Conservation (phyloP, 768 basidiomycete species). For the Gymnopilus dilepis region DNA sequence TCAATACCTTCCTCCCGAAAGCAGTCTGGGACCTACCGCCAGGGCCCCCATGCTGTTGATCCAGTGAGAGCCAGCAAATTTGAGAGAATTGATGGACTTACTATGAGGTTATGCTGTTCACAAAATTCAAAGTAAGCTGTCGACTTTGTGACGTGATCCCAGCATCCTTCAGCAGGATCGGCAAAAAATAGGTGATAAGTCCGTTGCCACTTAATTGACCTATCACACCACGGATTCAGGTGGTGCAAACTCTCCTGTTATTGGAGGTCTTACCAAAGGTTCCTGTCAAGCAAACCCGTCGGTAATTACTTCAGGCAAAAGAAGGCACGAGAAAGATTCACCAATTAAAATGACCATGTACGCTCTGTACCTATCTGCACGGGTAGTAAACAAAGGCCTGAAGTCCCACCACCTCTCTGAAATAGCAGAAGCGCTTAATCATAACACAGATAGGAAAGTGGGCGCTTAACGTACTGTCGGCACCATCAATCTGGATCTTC, state of each 20-base stretch:
- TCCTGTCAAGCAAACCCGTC: constrained; percentile 19
- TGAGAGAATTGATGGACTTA: neutral
- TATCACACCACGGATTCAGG: constrained; percentile 14
- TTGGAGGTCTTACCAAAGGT: constrained; percentile 27
- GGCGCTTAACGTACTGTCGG: constrained; percentile 43
- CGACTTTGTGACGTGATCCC: constrained; percentile 25
- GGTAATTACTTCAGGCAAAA: neutral
- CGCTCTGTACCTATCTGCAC: constrained; percentile 50
- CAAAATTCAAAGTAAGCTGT: constrained; percentile 26
- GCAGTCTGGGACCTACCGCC: constrained; percentile 46
- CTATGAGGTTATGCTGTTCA: constrained; percentile 29
- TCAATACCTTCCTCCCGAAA: too few species aligned
- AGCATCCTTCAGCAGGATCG: constrained; percentile 42
- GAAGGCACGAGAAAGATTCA: constrained; percentile 17
- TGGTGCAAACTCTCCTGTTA: neutral
- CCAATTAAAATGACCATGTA: constrained; percentile 58
- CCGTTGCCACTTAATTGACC: constrained; percentile 57
- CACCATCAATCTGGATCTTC: constrained; percentile 50
- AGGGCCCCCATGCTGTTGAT: constrained; percentile 28
- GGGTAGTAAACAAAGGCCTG: constrained; percentile 51
- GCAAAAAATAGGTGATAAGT: constrained; percentile 54
- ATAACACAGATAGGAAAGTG: neutral
- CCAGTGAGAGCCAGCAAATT: neutral
- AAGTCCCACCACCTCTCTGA: constrained; percentile 61
- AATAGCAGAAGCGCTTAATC: neutral